Evolutionary conservation across 305 asterid genomes (phyloP).

Genomic region (Fraxinus floribunda): DNA sequence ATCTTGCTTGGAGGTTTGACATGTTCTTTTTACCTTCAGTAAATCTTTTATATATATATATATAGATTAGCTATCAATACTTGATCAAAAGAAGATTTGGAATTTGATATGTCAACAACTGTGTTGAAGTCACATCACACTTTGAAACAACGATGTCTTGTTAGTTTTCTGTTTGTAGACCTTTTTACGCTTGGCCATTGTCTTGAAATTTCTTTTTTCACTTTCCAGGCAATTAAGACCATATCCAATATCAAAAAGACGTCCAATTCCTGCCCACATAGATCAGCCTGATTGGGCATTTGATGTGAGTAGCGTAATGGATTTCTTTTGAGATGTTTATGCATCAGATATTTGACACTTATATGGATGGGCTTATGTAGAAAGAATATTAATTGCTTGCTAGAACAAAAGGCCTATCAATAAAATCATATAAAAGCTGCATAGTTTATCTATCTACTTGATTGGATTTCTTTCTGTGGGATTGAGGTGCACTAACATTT

Average conservation of each 20-base stretch:
- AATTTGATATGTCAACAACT: background rate
- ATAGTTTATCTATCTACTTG: background rate
- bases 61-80: background rate
- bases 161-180: background rate
- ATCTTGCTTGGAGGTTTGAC: background rate
- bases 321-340: slow-evolving; percentile 21
- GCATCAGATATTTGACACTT: background rate
- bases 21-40: background rate
- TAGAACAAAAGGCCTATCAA: background rate
- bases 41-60: background rate
- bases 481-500: slow-evolving; percentile 18
- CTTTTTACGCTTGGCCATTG: slow-evolving; percentile 6
- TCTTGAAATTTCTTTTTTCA: slow-evolving; percentile 6
- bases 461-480: background rate
- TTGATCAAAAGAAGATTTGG: background rate
- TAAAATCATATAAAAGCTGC: slow-evolving; percentile 5
- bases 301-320: slow-evolving; percentile 57
- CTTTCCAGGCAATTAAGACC: slow-evolving; percentile 65
- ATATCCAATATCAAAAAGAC: slow-evolving; percentile 71
- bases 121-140: background rate
- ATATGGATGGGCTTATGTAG: background rate
- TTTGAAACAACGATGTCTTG: background rate
- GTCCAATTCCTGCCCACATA: slow-evolving; percentile 65
- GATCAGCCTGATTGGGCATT: slow-evolving; percentile 93
- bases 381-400: background rate